phyloP scores from a whole-genome alignment of 306 rosid species.

The Gleditsia sinensis region DNA sequence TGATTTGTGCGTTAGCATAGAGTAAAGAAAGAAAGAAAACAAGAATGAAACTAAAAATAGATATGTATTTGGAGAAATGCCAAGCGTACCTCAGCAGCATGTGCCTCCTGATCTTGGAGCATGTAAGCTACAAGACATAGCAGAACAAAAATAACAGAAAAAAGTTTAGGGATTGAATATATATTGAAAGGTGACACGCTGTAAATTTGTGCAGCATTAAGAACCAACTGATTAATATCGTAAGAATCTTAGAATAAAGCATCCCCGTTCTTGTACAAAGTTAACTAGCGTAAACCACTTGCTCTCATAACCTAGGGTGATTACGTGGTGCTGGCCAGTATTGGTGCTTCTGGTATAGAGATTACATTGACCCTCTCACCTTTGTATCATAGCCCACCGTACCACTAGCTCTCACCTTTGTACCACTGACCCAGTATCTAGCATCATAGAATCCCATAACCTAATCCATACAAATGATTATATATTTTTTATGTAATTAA shows the following conservation, averaged over 20 bases:
- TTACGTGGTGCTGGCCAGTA: background rate
- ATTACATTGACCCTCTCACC: background rate
- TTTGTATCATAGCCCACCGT: no score
- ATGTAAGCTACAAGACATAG: conserved; percentile 61
- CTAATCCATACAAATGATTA: background rate
- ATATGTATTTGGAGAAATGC: background rate
- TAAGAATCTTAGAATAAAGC: conserved; percentile 10
- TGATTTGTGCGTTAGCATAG: conserved; percentile 2
- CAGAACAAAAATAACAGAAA: conserved; percentile 18
- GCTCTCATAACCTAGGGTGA: no score
- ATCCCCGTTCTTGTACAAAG: background rate
- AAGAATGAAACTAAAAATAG: background rate
- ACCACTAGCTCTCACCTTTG: no score
- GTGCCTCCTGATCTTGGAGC: conserved; percentile 90
- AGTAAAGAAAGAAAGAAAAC: conserved; percentile 18
- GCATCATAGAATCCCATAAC: no score
- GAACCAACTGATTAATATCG: conserved; percentile 4
- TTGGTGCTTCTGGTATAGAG: background rate
- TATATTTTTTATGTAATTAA: no score
- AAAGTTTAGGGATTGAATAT: conserved; percentile 10
- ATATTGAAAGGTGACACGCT: background rate
- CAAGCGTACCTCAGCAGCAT: conserved; percentile 83
- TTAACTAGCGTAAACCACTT: background rate
- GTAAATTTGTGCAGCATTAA: conserved; percentile 9
- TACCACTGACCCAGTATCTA: background rate